Conservation (phyloP, 2,329 filamentous ascomycete species). For the Stagonosporopsis rhizophila region DNA sequence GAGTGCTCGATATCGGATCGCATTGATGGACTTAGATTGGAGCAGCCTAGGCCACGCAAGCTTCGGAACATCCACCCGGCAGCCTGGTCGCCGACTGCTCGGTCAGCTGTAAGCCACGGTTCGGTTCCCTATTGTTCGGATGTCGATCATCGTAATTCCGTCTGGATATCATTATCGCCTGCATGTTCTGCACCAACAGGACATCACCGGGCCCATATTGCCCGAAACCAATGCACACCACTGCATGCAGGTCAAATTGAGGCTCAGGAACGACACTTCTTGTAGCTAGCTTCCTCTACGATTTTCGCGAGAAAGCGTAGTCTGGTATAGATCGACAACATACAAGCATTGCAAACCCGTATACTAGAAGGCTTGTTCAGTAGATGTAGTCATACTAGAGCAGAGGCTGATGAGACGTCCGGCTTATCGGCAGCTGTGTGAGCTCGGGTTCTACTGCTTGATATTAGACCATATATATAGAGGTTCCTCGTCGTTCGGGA, state of each 20-base stretch:
- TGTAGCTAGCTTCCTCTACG: neutral
- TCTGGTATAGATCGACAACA: constrained; percentile 2
- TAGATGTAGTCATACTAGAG: constrained; percentile 4
- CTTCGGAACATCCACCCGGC: neutral
- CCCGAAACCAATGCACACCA: constrained; percentile 8
- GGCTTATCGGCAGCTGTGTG: neutral
- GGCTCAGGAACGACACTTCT: constrained; percentile 4
- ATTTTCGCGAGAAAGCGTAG: neutral
- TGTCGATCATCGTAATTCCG: constrained; percentile 11
- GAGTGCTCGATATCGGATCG: neutral
- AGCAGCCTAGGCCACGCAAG: neutral
- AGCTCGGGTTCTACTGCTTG: neutral
- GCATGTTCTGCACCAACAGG: neutral
- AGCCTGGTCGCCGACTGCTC: neutral
- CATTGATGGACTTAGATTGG: neutral
- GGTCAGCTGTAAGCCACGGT: constrained; percentile 9
- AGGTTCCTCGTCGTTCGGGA: neutral
- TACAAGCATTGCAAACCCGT: constrained; percentile 6
- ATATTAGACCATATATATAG: constrained; percentile 1
- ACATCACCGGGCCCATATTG: neutral
- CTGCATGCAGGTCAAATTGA: constrained; percentile 10
- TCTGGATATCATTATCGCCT: neutral
- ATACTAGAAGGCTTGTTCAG: neutral
- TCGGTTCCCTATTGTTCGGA: constrained; percentile 5
- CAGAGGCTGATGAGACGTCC: neutral